A percentile compares a stretch with the other conserved stretches of the same genome.
These are phyloP conservation scores for Trametes hirsuta DNA, from an alignment of 1,284 basidiomycete species.

Conservation along the genomic window DNA sequence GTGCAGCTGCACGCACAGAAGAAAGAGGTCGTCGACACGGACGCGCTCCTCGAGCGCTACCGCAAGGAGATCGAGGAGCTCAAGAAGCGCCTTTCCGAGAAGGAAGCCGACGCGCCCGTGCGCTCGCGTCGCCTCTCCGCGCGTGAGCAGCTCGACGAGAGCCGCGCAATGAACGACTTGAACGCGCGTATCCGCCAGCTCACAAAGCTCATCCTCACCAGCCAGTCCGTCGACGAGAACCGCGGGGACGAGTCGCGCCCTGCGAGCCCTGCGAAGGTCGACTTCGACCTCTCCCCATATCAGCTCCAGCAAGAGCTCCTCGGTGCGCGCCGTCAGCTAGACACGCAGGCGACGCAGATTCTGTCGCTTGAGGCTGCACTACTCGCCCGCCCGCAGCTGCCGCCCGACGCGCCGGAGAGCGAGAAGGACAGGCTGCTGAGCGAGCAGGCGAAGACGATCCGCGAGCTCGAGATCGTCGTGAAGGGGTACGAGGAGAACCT, in stretches of 20 bases:
- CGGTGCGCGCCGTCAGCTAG: slow-evolving; percentile 70
- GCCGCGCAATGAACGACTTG: slow-evolving; percentile 78
- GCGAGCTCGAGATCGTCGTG: slow-evolving; percentile 72
- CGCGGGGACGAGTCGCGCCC: slow-evolving; percentile 73
- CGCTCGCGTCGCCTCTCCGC: slow-evolving; percentile 64
- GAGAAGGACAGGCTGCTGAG: slow-evolving; percentile 74
- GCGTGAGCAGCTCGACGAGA: slow-evolving; percentile 79
- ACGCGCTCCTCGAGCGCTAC: slow-evolving; percentile 90
- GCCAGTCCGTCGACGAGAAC: slow-evolving; percentile 74
- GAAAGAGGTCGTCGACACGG: slow-evolving; percentile 92
- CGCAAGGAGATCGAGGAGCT: slow-evolving; percentile 90
- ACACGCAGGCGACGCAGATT: slow-evolving; percentile 80
- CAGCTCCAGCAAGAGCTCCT: slow-evolving; percentile 88
- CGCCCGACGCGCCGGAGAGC: slow-evolving; percentile 58
- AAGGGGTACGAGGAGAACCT: slow-evolving; percentile 72
- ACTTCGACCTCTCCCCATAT: slow-evolving; percentile 87
- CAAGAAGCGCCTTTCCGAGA: slow-evolving; percentile 66
- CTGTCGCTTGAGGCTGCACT: slow-evolving; percentile 77
- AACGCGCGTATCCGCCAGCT: slow-evolving; percentile 83
- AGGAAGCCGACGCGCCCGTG: slow-evolving; percentile 60
- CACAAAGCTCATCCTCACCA: slow-evolving; percentile 86
- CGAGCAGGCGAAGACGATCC: slow-evolving; percentile 69
- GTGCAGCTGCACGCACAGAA: slow-evolving; percentile 87
- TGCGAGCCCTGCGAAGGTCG: slow-evolving; percentile 78
- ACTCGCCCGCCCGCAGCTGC: slow-evolving; percentile 61